These are phyloP conservation scores for Piper betle DNA, from an alignment of 164 flowering plant genomes.

Conservation along the genomic window DNA sequence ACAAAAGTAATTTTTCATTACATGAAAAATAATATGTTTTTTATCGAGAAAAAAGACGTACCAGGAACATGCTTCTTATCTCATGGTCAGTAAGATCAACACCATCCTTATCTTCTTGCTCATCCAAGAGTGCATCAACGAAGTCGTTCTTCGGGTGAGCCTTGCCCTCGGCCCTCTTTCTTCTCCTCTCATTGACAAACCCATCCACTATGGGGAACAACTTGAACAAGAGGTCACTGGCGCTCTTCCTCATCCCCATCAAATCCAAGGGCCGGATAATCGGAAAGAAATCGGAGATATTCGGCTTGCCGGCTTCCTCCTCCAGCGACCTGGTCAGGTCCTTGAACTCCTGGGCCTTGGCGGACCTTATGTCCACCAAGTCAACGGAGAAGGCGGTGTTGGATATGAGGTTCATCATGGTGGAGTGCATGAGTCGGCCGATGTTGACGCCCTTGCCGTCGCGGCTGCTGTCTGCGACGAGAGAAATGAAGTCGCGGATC, in stretches of 20 bases:
- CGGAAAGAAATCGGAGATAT: conserved; percentile 11
- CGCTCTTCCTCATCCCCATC: conserved; percentile 1
- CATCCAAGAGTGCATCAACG: conserved; percentile 5
- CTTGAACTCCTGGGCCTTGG: conserved; percentile 11
- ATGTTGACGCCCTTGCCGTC: conserved; percentile 8
- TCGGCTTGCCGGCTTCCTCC: conserved; percentile 8
- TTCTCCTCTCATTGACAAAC: conserved; percentile 3
- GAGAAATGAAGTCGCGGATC: conserved; percentile 14
- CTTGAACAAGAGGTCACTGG: background rate
- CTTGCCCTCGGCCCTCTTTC: background rate
- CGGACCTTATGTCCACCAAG: conserved; percentile 7
- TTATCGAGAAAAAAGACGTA: background rate
- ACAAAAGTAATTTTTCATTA: background rate
- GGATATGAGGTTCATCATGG: conserved; percentile 12
- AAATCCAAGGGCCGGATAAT: conserved; percentile 2
- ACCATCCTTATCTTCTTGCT: background rate
- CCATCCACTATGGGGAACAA: conserved; percentile 7
- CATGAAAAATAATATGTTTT: background rate
- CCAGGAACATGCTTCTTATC: background rate
- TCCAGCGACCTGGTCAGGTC: conserved; percentile 4
- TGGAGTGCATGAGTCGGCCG: conserved; percentile 5
- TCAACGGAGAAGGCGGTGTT: conserved; percentile 13
- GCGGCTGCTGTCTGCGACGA: conserved; percentile 2
- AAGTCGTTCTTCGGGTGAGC: conserved; percentile 1
- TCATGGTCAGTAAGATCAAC: background rate